Evolutionary conservation across 495 filamentous ascomycete genomes (phyloP).

Genomic region (Trypethelium eluteriae): DNA sequence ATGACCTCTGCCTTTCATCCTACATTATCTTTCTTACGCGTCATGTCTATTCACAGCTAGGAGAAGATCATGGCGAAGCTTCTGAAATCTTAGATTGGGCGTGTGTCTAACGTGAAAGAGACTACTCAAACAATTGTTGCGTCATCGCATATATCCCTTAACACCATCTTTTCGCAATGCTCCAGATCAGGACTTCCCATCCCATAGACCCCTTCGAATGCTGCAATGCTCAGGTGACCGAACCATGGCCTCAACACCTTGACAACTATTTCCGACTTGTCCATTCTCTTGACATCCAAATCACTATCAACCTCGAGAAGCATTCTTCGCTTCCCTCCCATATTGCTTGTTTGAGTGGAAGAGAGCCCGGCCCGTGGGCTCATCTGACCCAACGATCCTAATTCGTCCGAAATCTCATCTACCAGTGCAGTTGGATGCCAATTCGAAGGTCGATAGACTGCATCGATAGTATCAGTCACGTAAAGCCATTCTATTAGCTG

Average conservation of each 20-base stretch:
- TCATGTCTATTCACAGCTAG: not conserved
- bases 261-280: conserved; percentile 32
- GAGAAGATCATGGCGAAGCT: not conserved
- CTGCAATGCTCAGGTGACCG: conserved; percentile 78
- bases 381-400: conserved; percentile 41
- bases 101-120: not conserved
- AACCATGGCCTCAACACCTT: conserved; percentile 81
- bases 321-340: conserved; percentile 4
- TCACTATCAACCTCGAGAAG: conserved; percentile 23
- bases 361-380: conserved; percentile 1
- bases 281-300: conserved; percentile 31
- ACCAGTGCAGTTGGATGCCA: conserved; percentile 70
- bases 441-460: conserved; percentile 73
- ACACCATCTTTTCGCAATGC: conserved; percentile 57
- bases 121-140: conserved; percentile 45
- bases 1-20: no score
- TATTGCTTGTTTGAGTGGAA: not conserved
- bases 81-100: not conserved
- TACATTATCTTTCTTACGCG: no score
- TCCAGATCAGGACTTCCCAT: conserved; percentile 66
- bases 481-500: conserved; percentile 95
- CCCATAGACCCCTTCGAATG: conserved; percentile 84
- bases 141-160: conserved; percentile 82
- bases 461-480: conserved; percentile 92
- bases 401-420: conserved; percentile 75